Evolutionary conservation across 192 early-diverging fungal genomes (phyloP).

Genomic region (Dispira simplex): DNA sequence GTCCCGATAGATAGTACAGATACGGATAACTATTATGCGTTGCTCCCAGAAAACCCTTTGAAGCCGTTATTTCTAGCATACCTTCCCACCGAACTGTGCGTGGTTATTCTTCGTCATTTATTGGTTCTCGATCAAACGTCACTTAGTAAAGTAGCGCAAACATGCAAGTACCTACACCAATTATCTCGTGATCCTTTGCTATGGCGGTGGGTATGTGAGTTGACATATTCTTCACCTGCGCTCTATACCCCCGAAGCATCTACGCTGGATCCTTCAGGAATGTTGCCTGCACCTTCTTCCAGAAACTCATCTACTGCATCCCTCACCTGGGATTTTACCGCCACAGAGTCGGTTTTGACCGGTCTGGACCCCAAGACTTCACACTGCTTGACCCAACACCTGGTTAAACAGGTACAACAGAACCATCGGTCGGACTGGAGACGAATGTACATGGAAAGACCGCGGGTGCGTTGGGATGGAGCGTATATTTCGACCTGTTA

Average conservation of each 20-base stretch:
- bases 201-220: conserved; percentile 10
- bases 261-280: not conserved
- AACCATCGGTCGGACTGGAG: conserved; percentile 15
- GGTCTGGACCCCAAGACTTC: not conserved
- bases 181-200: not conserved
- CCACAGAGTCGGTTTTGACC: not conserved
- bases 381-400: not conserved
- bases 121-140: not conserved
- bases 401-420: conserved; percentile 5
- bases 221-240: not conserved
- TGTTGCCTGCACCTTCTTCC: not conserved
- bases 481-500: conserved; percentile 17
- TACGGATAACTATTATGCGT: not conserved
- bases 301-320: not conserved
- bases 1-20: not conserved
- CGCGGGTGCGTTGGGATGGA: conserved; percentile 19
- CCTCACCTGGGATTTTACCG: not conserved
- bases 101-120: conserved; percentile 5
- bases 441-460: conserved; percentile 15
- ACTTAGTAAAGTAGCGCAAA: not conserved
- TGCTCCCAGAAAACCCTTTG: not conserved
- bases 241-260: not conserved
- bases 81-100: not conserved
- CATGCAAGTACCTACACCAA: not conserved
- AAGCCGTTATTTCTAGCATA: not conserved